Evolutionary conservation across 2,329 filamentous ascomycete genomes (phyloP).

Genomic region (Pseudophaeomoniella oleicola): DNA sequence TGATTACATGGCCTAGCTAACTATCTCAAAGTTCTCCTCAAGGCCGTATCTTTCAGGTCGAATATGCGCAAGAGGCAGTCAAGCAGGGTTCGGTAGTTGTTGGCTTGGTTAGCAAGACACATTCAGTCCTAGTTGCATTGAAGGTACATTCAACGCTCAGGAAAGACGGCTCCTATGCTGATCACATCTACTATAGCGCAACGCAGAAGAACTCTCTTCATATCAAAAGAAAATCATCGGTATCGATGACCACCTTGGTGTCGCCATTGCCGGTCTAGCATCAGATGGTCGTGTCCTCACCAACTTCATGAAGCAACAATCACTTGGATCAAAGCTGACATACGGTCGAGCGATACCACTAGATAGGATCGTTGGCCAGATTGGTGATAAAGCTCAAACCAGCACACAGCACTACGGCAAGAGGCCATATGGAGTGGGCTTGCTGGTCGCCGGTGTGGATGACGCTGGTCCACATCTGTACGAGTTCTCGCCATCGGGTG

Average conservation of each 20-base stretch:
- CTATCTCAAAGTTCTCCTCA: slow-evolving; percentile 65
- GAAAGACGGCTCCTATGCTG: slow-evolving; percentile 4
- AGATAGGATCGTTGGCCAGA: slow-evolving; percentile 76
- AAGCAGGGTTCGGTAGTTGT: slow-evolving; percentile 98
- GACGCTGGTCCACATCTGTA: slow-evolving; percentile 90
- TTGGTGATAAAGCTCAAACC: slow-evolving; percentile 89
- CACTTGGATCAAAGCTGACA: slow-evolving; percentile 84
- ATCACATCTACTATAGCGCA: slow-evolving; percentile 47
- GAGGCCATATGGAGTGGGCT: slow-evolving; percentile 86
- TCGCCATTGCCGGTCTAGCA: slow-evolving; percentile 91
- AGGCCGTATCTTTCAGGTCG: slow-evolving; percentile 98
- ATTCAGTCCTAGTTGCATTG: slow-evolving; percentile 86
- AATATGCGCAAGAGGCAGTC: slow-evolving; percentile 96
- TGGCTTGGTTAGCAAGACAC: slow-evolving; percentile 93
- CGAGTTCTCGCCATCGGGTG: slow-evolving; percentile 91
- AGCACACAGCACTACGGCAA: slow-evolving; percentile 98
- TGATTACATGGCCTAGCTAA: slow-evolving; percentile 3
- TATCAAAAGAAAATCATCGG: slow-evolving; percentile 99
- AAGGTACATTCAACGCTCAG: slow-evolving; percentile 50
- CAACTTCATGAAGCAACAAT: slow-evolving; percentile 99
- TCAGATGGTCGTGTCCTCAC: slow-evolving; percentile 97
- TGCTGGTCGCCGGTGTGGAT: slow-evolving; percentile 87
- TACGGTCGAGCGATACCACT: slow-evolving; percentile 90
- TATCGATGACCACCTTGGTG: slow-evolving; percentile 87
- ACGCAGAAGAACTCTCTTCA: slow-evolving; percentile 96